Base-by-base conservation (phyloP, 1,284 basidiomycete genomes). In the Porogramme epimiltina region DNA sequence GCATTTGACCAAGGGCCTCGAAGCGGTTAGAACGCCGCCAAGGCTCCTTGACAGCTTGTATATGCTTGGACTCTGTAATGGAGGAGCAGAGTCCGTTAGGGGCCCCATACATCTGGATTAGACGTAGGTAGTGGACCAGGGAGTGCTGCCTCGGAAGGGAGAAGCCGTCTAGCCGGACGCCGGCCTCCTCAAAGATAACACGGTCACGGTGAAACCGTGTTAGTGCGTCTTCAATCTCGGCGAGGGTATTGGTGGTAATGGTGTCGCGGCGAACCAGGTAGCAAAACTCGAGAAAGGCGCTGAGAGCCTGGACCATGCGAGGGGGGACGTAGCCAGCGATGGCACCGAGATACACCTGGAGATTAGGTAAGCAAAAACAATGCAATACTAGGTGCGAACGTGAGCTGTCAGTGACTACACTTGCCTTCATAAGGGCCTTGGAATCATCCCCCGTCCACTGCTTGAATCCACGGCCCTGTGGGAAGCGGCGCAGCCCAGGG, bases 11-110 rank as follows among this genome's bases (percentile, higher is more conserved):
- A 3, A 66, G 58, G 0, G 62, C 49, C 3, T 64, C 38, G 31
- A 53, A 47, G 3, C 49, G 45, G 22, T 47, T 67, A 0, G 61
- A 63, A 1, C 54, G 49, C 1, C 61, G 55, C 59, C 61, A 67
- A 0, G 64, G 65, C 23, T 60, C 44, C 47, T 66, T 66, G 42
- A 65, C 62, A 1, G 62, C 63, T 3, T 38, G 51, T 31, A 65
- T 66, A 37, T 66, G 65, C 38, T 59, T 61, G 3, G 56, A 46
- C 45, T 66, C 64, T 2, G 58, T 66, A 18, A 66, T 64, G 0
- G 61, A 66, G 1, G 63, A 56, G 40, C 60, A 64, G 3, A 66
- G 54, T 2, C 65, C 62, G 34, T 66, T 64, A 0, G 62, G 57
- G 0, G 62, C 45, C 10, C 56, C 65, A 49, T 62, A 66, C 0